Base-by-base conservation (phyloP, 331 rosid genomes). In the Quercus tomentella region DNA sequence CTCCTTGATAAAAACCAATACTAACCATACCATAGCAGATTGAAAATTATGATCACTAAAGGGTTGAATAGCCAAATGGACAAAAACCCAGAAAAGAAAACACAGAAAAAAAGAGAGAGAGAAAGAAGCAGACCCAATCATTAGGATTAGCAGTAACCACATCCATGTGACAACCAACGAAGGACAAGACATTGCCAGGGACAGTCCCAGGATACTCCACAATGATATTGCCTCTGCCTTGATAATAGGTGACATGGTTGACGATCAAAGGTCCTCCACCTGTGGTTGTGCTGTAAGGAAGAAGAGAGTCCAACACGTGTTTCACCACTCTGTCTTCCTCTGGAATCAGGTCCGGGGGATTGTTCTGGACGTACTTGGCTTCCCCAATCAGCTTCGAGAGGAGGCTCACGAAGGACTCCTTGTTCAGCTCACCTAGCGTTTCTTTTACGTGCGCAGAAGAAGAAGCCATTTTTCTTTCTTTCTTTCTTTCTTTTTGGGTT, bases 101-200 rank as follows among this genome's bases (percentile, higher is more conserved):
- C 10, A 25, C 43, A 5, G 11, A 20, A 73, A 22, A 7, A 7
- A 22, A 7, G 58, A 56, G 18, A 7, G 57, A 57, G 15, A 37
- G 26, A 5, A 20, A 69, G 55, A 22, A 71, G 49, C 82, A 62
- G 31, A 95, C 99, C 99, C 99, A 96, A 71, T 92, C 93, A 7
- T 88, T 78, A 61, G 97, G 97, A 77, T 90, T 81, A 43, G 99
- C 99, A 43, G 99, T 92, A 79, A 93, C 99, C 7, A 96, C 98
- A 78, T 93, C 99, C 98, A 96, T 87, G 84, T 91, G 99, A 49
- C 93, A 90, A 1, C 99, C 99, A 3, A 96, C 97, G 8, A 96
- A 91, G 45, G 98, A 91, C 83, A 93, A 74, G 57, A 92, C 84
- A 77, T 89, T 89, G n/a, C 91, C 89, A 7, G 97, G 93, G 4